phyloP scores from a whole-genome alignment of 73 alveolate genomes.

The Paramecium pentaurelia region DNA sequence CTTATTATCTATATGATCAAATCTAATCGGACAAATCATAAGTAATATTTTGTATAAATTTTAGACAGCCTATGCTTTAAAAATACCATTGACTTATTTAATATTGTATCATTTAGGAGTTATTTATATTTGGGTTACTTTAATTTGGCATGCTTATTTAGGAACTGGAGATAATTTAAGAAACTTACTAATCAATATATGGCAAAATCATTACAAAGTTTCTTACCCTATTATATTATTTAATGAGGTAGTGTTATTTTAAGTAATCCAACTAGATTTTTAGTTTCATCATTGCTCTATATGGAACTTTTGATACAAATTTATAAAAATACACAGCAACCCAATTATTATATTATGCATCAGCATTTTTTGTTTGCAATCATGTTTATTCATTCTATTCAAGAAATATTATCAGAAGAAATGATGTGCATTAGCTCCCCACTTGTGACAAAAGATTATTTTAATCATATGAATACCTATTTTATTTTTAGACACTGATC shows the following conservation, averaged over 20 bases:
- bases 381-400: not conserved
- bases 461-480: not conserved
- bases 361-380: slow-evolving; percentile 8
- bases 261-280: not conserved
- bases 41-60: not conserved
- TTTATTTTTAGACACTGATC: slow-evolving; percentile 3
- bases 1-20: not conserved
- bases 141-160: slow-evolving; percentile 8
- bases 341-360: not conserved
- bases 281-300: not conserved
- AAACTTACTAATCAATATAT: not conserved
- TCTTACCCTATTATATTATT: not conserved
- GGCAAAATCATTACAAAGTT: not conserved
- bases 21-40: not conserved
- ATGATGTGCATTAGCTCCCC: not conserved
- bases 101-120: slow-evolving; percentile 6
- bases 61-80: not conserved
- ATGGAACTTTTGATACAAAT: not conserved
- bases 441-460: not conserved
- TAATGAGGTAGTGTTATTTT: not conserved
- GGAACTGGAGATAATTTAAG: not conserved
- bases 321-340: not conserved
- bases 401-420: not conserved
- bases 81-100: slow-evolving; percentile 14
- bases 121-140: not conserved